Percentiles rank a stretch among this genome's conserved stretches.
phyloP scores from a whole-genome alignment of 2,329 filamentous ascomycete genomes.

The Grosmannia huntii region DNA sequence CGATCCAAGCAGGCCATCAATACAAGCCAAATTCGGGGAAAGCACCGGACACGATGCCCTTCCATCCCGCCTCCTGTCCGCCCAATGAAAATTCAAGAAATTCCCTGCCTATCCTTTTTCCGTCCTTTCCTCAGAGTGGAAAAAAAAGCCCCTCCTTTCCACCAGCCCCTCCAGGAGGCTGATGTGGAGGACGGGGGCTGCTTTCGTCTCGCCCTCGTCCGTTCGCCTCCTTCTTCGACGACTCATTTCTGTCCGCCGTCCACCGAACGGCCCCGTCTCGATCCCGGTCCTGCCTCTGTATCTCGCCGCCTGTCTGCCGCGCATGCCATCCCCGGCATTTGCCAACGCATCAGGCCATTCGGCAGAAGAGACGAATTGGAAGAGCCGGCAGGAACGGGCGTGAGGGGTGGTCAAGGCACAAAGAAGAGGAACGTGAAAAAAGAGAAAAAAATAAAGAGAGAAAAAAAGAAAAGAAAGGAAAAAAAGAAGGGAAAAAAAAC shows the following conservation, averaged over 20 bases:
- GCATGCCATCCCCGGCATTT: not conserved
- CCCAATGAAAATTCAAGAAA: conserved; percentile 22
- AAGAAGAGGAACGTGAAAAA: not conserved
- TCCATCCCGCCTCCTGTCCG: not conserved
- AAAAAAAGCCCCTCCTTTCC: conserved; percentile 5
- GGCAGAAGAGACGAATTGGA: conserved; percentile 3
- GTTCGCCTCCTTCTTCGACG: not conserved
- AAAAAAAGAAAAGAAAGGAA: not conserved
- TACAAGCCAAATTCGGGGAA: not conserved
- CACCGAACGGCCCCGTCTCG: not conserved
- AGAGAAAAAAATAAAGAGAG: not conserved
- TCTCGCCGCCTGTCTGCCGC: conserved; percentile 3
- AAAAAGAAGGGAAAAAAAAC: not conserved
- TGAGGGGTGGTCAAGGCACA: not conserved
- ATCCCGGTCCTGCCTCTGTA: not conserved
- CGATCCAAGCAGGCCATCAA: too few relatives aligned
- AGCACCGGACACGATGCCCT: not conserved
- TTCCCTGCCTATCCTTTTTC: not conserved
- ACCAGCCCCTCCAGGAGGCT: not conserved
- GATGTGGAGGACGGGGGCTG: not conserved
- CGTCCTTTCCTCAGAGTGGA: not conserved
- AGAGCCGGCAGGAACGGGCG: not conserved
- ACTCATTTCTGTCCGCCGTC: not conserved
- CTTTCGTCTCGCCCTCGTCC: not conserved
- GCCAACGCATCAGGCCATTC: conserved; percentile 11